Conservation (phyloP, 345 rosid genomes). For the Triadica sebifera region DNA sequence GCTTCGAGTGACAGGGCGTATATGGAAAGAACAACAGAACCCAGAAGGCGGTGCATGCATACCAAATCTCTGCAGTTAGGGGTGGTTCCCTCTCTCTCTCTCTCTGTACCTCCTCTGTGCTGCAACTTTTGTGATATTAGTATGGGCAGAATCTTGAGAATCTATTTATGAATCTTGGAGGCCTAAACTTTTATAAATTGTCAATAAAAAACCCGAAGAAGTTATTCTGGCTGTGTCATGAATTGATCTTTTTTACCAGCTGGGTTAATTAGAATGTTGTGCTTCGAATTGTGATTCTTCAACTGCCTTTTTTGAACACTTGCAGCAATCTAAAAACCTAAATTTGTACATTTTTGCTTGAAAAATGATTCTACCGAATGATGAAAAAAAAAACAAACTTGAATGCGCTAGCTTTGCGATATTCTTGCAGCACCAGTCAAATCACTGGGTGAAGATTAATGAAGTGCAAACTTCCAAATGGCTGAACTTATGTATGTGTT, state of each 20-base stretch:
- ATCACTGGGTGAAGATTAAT: too few species aligned
- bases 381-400: too few species aligned
- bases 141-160: slow-evolving; percentile 6
- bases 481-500: too few species aligned
- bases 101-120: neutral
- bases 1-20: slow-evolving; percentile 84
- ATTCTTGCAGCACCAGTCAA: too few species aligned
- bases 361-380: too few species aligned
- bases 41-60: slow-evolving; percentile 81
- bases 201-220: slow-evolving; percentile 5
- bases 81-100: neutral
- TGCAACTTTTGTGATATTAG: slow-evolving; percentile 13
- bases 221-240: neutral
- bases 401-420: too few species aligned
- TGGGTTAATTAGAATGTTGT: too few species aligned
- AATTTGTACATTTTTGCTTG: too few species aligned
- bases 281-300: too few species aligned
- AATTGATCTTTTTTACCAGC: slow-evolving; percentile 8
- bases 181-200: slow-evolving; percentile 4
- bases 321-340: too few species aligned
- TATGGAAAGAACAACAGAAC: slow-evolving; percentile 95
- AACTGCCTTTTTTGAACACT: too few species aligned
- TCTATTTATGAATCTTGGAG: slow-evolving; percentile 6
- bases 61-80: slow-evolving; percentile 77
- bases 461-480: too few species aligned